Base-by-base conservation (phyloP, 805 yeast genomes). In the Wickerhamiella nectarea region DNA sequence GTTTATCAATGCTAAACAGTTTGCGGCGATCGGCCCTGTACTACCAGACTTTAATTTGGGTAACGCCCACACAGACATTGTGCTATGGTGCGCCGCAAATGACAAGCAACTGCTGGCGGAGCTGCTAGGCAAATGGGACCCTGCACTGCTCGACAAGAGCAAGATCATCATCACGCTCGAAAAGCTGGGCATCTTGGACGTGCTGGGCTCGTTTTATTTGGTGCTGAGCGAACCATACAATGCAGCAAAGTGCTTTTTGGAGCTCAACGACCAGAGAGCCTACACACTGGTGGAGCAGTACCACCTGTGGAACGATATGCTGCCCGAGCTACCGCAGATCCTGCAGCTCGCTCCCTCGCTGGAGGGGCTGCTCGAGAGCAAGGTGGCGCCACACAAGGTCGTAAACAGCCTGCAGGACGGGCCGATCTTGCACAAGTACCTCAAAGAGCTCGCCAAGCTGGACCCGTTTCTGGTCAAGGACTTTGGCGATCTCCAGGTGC, bases 401-500 rank as follows among this genome's bases (percentile, higher is more conserved):
- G 59, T 84, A 0, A 50, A 65, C 0, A 50, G 71, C 20, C 66
- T 84, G 15, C 25, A n/a, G 1, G 7, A n/a, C 15, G 31, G 14
- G 24, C 24, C 24, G 15, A 8, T 28, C 15, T 15, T 28, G 7
- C 31, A 28, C 31, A 12, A 14, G 17, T 83, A 81, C 52, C 61
- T 91, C 36, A 78, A 78, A 46, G 64, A 66, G 49, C 61, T 85
- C n/a, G 67, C 70, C 10, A 56, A 59, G 20, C 60, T 65, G 3
- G 93, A 86, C 52, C 74, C 75, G 26, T 66, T 70, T 26, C 55
- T 75, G 39, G 68, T 73, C 3, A 65, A 66, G 17, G 68, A 69
- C 8, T 76, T 72, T 52, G 94, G 85, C 44, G 76, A 84, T 52
- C 72, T 78, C 36, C 68, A 80, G 59, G 72, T 87, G 9, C 57